Percentiles rank a stretch among this genome's conserved stretches.
Evolutionary conservation across 768 basidiomycete species (phyloP).

Genomic region (Gloeostereum incarnatum): DNA sequence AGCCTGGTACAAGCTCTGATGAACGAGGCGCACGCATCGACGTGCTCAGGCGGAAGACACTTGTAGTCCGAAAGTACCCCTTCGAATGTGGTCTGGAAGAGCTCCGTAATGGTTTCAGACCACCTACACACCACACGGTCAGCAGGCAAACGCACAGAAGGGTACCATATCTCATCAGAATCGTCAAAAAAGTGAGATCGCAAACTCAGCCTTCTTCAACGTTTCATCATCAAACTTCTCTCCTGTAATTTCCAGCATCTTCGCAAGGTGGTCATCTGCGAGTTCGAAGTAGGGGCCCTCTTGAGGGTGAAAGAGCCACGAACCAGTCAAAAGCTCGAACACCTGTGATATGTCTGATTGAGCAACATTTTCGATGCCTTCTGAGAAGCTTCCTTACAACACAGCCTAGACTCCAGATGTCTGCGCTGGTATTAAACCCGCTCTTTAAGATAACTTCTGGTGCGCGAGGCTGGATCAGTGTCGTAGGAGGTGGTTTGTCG

Average conservation of each 20-base stretch:
- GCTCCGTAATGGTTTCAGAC: no score
- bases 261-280: constrained; percentile 19
- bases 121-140: no score
- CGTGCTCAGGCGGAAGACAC: no score
- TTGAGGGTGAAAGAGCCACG: constrained; percentile 14
- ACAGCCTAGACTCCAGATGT: constrained; percentile 20
- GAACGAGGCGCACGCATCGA: no score
- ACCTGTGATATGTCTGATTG: constrained; percentile 4
- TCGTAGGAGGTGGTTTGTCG: constrained; percentile 12
- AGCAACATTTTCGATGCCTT: neutral
- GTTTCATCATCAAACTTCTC: constrained; percentile 10
- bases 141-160: no score
- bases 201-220: no score
- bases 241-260: constrained; percentile 19
- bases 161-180: no score
- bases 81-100: no score
- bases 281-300: constrained; percentile 7
- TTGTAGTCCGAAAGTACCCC: no score
- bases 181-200: no score
- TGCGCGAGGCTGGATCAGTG: constrained; percentile 12
- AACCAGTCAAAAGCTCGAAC: constrained; percentile 16
- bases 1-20: no score
- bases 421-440: constrained; percentile 11
- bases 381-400: constrained; percentile 7
- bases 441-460: constrained; percentile 16